A percentile compares a stretch with the other conserved stretches of the same genome.
Conservation (phyloP, 805 yeast genomes). For the Ogataea chonburiensis region DNA sequence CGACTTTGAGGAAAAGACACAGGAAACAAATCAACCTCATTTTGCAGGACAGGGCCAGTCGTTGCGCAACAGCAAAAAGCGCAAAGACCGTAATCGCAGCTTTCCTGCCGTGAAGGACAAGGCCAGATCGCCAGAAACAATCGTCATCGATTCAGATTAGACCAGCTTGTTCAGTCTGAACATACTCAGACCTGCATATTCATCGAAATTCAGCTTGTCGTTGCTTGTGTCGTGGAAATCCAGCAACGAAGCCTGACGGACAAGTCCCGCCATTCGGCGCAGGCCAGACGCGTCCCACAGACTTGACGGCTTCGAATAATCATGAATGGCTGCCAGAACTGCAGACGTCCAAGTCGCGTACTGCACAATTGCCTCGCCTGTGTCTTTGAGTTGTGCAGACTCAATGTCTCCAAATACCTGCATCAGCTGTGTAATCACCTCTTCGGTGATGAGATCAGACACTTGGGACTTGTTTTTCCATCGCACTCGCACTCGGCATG, state of each 20-base stretch:
- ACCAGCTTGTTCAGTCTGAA: conserved; percentile 11
- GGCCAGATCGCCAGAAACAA: conserved; percentile 72
- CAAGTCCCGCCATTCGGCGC: conserved; percentile 45
- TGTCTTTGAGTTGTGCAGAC: conserved; percentile 12
- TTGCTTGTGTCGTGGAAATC: conserved; percentile 10
- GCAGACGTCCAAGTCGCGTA: conserved; percentile 33
- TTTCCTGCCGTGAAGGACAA: conserved; percentile 61
- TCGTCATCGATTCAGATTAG: conserved; percentile 62
- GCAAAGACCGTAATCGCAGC: conserved; percentile 54
- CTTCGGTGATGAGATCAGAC: conserved; percentile 32
- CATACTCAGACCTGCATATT: conserved; percentile 23
- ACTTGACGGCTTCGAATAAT: conserved; percentile 40
- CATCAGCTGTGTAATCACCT: conserved; percentile 41
- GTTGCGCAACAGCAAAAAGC: conserved; percentile 53
- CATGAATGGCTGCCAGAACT: conserved; percentile 39
- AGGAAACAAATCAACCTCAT: conserved; percentile 17
- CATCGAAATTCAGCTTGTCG: conserved; percentile 20
- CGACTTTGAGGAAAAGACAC: conserved; percentile 35
- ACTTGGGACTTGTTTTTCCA: conserved; percentile 47
- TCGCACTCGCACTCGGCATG: conserved; percentile 33
- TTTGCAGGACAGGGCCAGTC: conserved; percentile 75
- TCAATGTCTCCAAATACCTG: conserved; percentile 43
- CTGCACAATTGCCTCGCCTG: conserved; percentile 36
- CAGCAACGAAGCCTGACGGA: conserved; percentile 33
- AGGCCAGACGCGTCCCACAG: conserved; percentile 48